Evolutionary conservation across 805 yeast genomes (phyloP), one percentile per base, ranked within the genome.

Genomic region (Candida insectalens): DNA sequence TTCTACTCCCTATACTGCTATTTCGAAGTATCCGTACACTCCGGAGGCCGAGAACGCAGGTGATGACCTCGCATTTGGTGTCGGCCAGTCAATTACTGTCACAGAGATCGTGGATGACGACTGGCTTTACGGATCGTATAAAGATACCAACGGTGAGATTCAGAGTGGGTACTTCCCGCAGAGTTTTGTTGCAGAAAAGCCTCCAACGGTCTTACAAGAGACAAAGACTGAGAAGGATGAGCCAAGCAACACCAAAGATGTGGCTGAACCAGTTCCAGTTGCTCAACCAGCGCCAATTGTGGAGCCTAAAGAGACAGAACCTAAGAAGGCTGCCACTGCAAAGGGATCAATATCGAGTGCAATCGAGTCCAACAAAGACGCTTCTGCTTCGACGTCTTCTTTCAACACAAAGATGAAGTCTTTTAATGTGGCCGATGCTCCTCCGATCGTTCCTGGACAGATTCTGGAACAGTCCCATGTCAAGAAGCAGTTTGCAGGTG

Each of bases 91-190:
- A 19, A 78, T 89, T 43, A 71, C 75, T 3, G 96, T 89, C 19
- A 74, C 78, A 4, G 74, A 72, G 25, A 65, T 83, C 34, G 95
- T 85, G 45, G 96, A 89, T 54, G 94, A 77, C 5, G 95, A 88
- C 42, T 92, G 97, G 97, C 81, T 73, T 50, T 63, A 70, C 26
- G 98, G 98, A 3, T 60, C 65, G 4, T 81, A 70, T 46, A 49
- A 47, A 3, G 69, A 61, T 39, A 22, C 32, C 4, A 31, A 31
- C 12, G 83, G 83, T 4, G 49, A 41, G 7, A 28, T 44, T 18
- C 57, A 60, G 29, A 57, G 70, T 15, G 98, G 98, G 6, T 77
- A 88, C 62, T 92, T 92, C 47, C 98, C 98, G 3, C 74, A 71
- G 51, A 76, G 74, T 49, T 89, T 84, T 60, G 97, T 89, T 4